These are phyloP conservation scores for Mycena rosella DNA, from an alignment of 768 basidiomycete species.

Conservation along the genomic window DNA sequence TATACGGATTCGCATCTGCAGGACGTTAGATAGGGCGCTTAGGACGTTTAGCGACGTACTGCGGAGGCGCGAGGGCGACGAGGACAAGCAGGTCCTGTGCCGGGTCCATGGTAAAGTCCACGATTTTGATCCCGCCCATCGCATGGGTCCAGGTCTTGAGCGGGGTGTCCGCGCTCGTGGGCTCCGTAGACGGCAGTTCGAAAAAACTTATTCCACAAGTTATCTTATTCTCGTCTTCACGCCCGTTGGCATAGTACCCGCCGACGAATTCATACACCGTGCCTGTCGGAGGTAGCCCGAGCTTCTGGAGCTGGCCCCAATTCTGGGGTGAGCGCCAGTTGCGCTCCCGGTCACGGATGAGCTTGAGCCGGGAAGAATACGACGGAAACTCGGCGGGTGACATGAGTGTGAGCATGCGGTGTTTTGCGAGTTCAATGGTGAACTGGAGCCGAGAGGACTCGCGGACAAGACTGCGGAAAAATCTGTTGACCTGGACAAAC, in stretches of 20 bases:
- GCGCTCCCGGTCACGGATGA: slow-evolving; percentile 57
- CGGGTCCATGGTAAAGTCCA: slow-evolving; percentile 72
- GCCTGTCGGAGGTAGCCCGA: slow-evolving; percentile 58
- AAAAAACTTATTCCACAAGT: slow-evolving; percentile 63
- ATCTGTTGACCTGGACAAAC: slow-evolving; percentile 53
- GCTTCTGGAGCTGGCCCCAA: slow-evolving; percentile 48
- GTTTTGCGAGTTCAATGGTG: slow-evolving; percentile 62
- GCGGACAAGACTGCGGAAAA: slow-evolving; percentile 51
- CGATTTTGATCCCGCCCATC: slow-evolving; percentile 57
- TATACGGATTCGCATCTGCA: slow-evolving; percentile 58
- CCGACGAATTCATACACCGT: slow-evolving; percentile 66
- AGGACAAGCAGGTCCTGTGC: slow-evolving; percentile 67
- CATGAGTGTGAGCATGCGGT: slow-evolving; percentile 56
- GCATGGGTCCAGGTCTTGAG: slow-evolving; percentile 58
- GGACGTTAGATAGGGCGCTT: slow-evolving; percentile 12
- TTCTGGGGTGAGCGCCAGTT: slow-evolving; percentile 62
- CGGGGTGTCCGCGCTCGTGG: slow-evolving; percentile 43
- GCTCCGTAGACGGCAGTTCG: slow-evolving; percentile 58
- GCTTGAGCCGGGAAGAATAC: slow-evolving; percentile 55
- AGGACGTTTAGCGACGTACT: slow-evolving; percentile 49
- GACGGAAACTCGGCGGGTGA: slow-evolving; percentile 47
- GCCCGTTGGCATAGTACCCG: slow-evolving; percentile 63
- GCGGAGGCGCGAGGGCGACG: slow-evolving; percentile 55
- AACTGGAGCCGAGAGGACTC: slow-evolving; percentile 63
- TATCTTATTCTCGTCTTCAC: slow-evolving; percentile 56